Conservation (phyloP, 257 asterid genomes). For the Solanum boliviense region DNA sequence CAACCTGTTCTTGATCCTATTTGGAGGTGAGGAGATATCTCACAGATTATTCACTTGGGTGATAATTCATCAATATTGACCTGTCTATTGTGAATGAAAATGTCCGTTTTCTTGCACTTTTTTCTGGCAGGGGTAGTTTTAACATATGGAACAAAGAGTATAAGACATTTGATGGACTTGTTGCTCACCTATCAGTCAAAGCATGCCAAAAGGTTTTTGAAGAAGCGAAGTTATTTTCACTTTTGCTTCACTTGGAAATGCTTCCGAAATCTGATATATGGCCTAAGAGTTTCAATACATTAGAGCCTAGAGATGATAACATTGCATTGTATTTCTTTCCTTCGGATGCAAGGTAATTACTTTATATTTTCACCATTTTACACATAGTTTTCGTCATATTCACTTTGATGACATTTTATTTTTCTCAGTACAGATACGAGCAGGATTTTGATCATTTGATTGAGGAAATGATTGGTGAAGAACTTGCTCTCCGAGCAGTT, state of each 20-base stretch:
- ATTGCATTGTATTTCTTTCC: slow-evolving; percentile 82
- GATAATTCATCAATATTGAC: background rate
- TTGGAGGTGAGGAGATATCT: slow-evolving; percentile 48
- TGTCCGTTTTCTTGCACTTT: background rate
- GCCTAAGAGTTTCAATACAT: slow-evolving; percentile 53
- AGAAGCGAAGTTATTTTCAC: slow-evolving; percentile 29
- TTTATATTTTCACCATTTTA: background rate
- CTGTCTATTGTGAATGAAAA: background rate
- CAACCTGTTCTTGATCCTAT: slow-evolving; percentile 32
- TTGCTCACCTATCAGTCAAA: slow-evolving; percentile 45
- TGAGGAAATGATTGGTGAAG: slow-evolving; percentile 31
- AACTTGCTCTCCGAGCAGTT: slow-evolving; percentile 50
- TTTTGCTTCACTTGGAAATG: slow-evolving; percentile 49
- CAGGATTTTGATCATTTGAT: slow-evolving; percentile 39
- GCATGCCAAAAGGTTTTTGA: slow-evolving; percentile 29
- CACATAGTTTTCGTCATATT: background rate
- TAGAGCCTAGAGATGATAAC: slow-evolving; percentile 31
- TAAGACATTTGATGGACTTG: slow-evolving; percentile 24
- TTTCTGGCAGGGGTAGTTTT: slow-evolving; percentile 46
- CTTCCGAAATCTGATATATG: slow-evolving; percentile 44
- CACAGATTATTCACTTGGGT: background rate
- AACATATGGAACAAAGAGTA: slow-evolving; percentile 15
- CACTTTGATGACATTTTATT: background rate
- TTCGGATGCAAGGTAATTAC: slow-evolving; percentile 29
- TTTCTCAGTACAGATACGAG: slow-evolving; percentile 20